phyloP scores from a whole-genome alignment of 1,284 basidiomycete genomes.

The Fomitopsis schrenkii region DNA sequence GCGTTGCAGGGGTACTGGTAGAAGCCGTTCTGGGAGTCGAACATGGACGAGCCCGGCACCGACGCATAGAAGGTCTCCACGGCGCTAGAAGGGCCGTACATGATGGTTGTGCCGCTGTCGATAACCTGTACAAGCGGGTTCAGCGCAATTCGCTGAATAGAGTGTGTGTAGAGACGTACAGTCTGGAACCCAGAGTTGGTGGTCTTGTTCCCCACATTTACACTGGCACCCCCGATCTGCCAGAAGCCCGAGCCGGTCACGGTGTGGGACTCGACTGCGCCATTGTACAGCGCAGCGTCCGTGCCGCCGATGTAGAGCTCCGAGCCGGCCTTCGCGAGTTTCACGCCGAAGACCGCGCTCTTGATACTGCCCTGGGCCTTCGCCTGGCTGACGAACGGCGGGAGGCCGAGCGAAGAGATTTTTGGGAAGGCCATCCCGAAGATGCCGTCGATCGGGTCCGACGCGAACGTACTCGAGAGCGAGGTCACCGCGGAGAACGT shows the following conservation, averaged over 20 bases:
- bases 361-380: constrained; percentile 25
- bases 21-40: constrained; percentile 34
- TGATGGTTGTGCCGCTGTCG: constrained; percentile 47
- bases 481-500: neutral
- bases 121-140: constrained; percentile 16
- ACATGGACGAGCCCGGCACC: constrained; percentile 20
- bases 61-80: constrained; percentile 39
- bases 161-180: neutral
- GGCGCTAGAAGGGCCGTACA: constrained; percentile 43
- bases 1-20: constrained; percentile 12
- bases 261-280: constrained; percentile 34
- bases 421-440: constrained; percentile 26
- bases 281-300: constrained; percentile 31
- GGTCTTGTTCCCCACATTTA: constrained; percentile 4
- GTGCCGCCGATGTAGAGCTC: constrained; percentile 47
- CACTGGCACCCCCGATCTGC: constrained; percentile 18
- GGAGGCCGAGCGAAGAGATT: constrained; percentile 26
- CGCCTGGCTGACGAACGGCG: constrained; percentile 10
- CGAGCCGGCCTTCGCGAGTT: constrained; percentile 38
- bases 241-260: constrained; percentile 20
- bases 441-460: constrained; percentile 13
- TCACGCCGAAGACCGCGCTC: constrained; percentile 39
- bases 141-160: neutral
- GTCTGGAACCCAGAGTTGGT: constrained; percentile 15
- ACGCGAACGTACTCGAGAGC: constrained; percentile 9